Base-by-base conservation (phyloP, 805 yeast species). In the Blastobotrys peoriensis region DNA sequence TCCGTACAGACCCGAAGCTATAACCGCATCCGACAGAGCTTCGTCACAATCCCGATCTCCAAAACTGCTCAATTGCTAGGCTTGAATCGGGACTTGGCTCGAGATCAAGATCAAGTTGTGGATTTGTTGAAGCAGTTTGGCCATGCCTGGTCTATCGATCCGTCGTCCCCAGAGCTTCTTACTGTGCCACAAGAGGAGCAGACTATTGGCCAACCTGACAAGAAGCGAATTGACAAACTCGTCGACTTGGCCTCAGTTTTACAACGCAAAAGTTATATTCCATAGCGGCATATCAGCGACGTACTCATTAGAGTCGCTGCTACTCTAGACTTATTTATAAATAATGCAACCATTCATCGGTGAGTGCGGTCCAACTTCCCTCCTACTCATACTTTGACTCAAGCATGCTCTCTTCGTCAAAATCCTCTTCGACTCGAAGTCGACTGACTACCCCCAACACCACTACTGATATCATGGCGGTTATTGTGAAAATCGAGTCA, bases 401-500 rank as follows among this genome's bases (percentile, higher is more conserved):
- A 9, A 53, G n/a, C 17, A 43, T 16, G 16, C 45, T 34, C 44
- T 54, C 58, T 34, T 54, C 58, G 36, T 54, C 58, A 27, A 41
- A 52, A 13, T 38, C 35, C 9, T 30, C 22, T 21, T 37, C 47
- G 10, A 21, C 33, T 1, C 37, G 25, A 36, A 27, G 39, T 21
- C 38, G 46, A 19, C 36, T 43, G 2, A 56, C 54, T 27, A 56
- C 16, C 28, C 42, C 49, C 30, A 63, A 40, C 1, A 61, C 62
- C 1, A 59, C 50, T 5, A 62, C 52, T 19, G 61, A 50, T 4
- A 56, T 43, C 5, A 61, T 46, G 21, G 65, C 56, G 4, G 67
- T 58, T 10, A 57, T 36, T 20, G 65, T 47, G 33, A 66, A 59
- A 4, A 65, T 61, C 5, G 59, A 44, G 45, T 68, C 73, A 42